A percentile compares a stretch with the other conserved stretches of the same genome.
These are phyloP conservation scores for Gautieria morchelliformis DNA, from an alignment of 768 basidiomycete species.

Conservation along the genomic window DNA sequence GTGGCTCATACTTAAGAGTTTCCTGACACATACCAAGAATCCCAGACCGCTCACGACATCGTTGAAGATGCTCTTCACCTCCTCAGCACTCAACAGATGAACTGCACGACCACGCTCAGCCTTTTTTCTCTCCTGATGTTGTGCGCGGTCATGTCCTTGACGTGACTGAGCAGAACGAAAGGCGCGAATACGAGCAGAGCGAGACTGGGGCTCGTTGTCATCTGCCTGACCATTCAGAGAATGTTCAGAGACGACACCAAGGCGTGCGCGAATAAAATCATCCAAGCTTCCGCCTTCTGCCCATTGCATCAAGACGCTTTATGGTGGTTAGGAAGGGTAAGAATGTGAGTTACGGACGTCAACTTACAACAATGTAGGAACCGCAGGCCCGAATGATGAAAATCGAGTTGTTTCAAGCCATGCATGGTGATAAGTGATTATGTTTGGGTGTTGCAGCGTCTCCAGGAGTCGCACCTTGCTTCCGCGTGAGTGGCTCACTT, in stretches of 20 bases:
- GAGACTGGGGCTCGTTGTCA: conserved; percentile 34
- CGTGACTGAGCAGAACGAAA: conserved; percentile 60
- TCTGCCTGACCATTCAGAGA: conserved; percentile 13
- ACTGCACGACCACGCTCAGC: conserved; percentile 54
- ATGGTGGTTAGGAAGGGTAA: background rate
- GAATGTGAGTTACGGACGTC: background rate
- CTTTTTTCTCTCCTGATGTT: conserved; percentile 19
- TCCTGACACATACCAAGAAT: conserved; percentile 59
- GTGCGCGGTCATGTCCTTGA: conserved; percentile 16
- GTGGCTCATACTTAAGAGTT: background rate
- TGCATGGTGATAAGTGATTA: conserved; percentile 91
- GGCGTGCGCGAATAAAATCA: conserved; percentile 74
- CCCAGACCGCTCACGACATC: conserved; percentile 83
- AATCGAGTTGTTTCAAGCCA: conserved; percentile 87
- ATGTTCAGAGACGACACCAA: conserved; percentile 38
- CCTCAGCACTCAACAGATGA: conserved; percentile 77
- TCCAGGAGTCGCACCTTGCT: conserved; percentile 74
- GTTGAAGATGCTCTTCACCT: conserved; percentile 68
- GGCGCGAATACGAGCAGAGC: conserved; percentile 65
- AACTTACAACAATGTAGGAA: conserved; percentile 79
- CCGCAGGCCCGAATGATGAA: conserved; percentile 79
- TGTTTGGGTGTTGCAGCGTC: conserved; percentile 81
- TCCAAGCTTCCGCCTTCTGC: conserved; percentile 72
- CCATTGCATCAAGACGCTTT: conserved; percentile 86
- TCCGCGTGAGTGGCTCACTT: background rate